Evolutionary conservation across 2,329 filamentous ascomycete genomes (phyloP).

Genomic region (Diaporthe citrichinensis): DNA sequence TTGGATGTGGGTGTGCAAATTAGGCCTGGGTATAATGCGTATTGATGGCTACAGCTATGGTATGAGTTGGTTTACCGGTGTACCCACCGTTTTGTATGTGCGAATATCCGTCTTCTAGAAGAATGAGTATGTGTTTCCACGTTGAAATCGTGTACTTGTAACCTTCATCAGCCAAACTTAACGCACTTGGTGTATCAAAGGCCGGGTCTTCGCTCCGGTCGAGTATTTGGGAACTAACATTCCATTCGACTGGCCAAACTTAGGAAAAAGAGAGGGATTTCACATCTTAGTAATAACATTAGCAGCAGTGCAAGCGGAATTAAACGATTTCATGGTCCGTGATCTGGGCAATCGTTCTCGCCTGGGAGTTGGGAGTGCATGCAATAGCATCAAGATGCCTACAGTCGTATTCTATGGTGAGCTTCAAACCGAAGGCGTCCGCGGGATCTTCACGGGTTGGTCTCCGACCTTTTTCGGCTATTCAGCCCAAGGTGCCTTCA

Average conservation of each 20-base stretch:
- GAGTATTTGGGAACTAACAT: background rate
- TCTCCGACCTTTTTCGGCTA: constrained; percentile 88
- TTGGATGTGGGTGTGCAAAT: no score
- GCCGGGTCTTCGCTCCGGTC: background rate
- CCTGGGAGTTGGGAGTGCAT: background rate
- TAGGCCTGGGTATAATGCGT: no score
- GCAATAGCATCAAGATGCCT: background rate
- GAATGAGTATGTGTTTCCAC: no score
- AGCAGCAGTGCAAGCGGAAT: background rate
- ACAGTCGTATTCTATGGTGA: background rate
- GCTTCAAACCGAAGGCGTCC: constrained; percentile 76
- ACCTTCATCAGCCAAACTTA: no score
- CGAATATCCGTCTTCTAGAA: background rate
- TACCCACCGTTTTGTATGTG: no score
- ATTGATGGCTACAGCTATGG: no score
- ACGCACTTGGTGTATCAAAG: background rate
- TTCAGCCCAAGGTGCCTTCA: constrained; percentile 88
- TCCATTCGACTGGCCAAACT: background rate
- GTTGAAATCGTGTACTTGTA: background rate
- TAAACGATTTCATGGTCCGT: background rate
- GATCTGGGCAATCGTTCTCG: no score
- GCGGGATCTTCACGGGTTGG: constrained; percentile 91
- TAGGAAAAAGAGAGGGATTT: no score
- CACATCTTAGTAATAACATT: background rate
- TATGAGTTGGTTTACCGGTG: no score